Evolutionary conservation across 177 flowering plant genomes (phyloP).

Genomic region (Vitis hybrid): DNA sequence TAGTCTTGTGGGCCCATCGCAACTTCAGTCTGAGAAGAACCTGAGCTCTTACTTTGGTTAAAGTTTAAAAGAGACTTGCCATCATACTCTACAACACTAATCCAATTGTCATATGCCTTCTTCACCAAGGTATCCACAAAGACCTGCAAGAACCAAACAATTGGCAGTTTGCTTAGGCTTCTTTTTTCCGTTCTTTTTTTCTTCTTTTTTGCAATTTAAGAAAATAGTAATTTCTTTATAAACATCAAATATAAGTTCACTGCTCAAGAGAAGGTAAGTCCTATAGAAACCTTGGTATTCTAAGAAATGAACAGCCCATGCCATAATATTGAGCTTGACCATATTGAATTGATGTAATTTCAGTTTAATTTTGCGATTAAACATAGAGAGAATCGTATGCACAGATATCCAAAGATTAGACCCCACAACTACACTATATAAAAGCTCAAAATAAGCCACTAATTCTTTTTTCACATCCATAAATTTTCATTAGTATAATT

Average conservation of each 20-base stretch:
- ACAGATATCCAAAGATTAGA: neutral
- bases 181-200: neutral
- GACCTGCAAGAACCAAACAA: conserved; percentile 46
- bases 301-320: neutral
- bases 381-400: neutral
- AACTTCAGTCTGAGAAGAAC: conserved; percentile 36
- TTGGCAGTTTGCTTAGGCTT: neutral
- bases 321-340: neutral
- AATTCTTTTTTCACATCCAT: neutral
- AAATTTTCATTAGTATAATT: neutral
- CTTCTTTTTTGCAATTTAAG: neutral
- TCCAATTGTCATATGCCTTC: conserved; percentile 97
- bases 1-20: conserved; percentile 32
- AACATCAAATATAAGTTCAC: neutral
- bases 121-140: conserved; percentile 81
- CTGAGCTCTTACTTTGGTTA: conserved; percentile 36
- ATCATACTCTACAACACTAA: conserved; percentile 86
- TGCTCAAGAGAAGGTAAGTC: neutral
- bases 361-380: neutral
- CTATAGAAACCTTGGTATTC: neutral
- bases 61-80: conserved; percentile 60
- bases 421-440: neutral
- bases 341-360: neutral
- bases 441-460: neutral
- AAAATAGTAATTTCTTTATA: neutral